Percentiles rank a stretch among this genome's conserved stretches.
These are phyloP conservation scores for Malassezia equina DNA, from an alignment of 1,284 basidiomycete genomes.

Conservation along the genomic window DNA sequence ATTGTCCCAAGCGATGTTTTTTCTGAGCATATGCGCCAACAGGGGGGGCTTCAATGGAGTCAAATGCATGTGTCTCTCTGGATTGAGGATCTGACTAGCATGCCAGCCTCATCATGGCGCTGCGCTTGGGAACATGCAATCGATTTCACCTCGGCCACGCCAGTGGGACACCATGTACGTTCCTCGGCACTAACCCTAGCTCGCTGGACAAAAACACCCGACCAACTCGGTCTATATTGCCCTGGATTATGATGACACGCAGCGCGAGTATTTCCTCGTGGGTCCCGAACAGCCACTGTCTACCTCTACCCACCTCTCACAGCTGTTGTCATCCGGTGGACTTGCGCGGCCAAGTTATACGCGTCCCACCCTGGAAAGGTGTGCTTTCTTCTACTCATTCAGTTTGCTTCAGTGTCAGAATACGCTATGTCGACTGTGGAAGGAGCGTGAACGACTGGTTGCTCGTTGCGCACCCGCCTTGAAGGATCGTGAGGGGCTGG, in stretches of 20 bases:
- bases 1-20: slow-evolving; percentile 3
- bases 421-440: neutral
- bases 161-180: neutral
- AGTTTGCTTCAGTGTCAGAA: neutral
- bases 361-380: neutral
- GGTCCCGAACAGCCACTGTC: neutral
- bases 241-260: neutral
- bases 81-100: neutral
- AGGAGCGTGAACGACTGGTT: neutral
- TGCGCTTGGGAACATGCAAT: slow-evolving; percentile 11
- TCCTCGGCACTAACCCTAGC: neutral
- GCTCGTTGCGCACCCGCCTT: neutral
- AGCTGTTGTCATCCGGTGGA: neutral
- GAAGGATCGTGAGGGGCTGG: neutral
- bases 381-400: neutral
- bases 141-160: neutral
- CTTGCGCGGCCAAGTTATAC: neutral
- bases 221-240: neutral
- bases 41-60: neutral
- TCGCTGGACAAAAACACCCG: neutral
- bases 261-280: neutral
- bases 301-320: neutral
- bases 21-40: neutral
- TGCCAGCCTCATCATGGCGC: neutral
- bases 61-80: slow-evolving; percentile 2